phyloP scores from a whole-genome alignment of 768 basidiomycete species.

The Ramaria sp. region DNA sequence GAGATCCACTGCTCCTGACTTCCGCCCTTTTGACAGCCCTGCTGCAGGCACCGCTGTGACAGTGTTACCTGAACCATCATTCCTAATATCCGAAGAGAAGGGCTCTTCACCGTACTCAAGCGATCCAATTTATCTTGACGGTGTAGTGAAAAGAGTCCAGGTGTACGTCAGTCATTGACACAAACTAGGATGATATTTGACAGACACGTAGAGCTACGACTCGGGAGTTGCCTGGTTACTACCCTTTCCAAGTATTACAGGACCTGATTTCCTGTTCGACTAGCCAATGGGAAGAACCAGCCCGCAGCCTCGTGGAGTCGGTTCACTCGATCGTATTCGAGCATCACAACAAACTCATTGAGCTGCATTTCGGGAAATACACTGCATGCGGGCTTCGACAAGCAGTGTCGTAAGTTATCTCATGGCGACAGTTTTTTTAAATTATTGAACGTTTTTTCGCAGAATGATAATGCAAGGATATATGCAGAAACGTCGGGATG shows the following conservation, averaged over 20 bases:
- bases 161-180: constrained; percentile 27
- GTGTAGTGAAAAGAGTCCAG: constrained; percentile 37
- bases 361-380: constrained; percentile 39
- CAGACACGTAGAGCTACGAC: not conserved
- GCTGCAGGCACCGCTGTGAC: not conserved
- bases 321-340: constrained; percentile 28
- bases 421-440: not conserved
- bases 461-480: constrained; percentile 34
- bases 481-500: constrained; percentile 32
- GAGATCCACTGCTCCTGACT: constrained; percentile 43
- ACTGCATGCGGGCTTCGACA: constrained; percentile 43
- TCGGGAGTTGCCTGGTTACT: constrained; percentile 4
- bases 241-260: constrained; percentile 1
- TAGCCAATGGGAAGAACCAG: constrained; percentile 23
- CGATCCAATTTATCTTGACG: constrained; percentile 35
- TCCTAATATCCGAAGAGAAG: not conserved
- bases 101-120: no score
- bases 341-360: constrained; percentile 33
- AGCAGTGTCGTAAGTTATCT: constrained; percentile 21
- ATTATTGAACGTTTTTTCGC: not conserved
- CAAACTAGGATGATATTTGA: not conserved
- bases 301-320: constrained; percentile 32
- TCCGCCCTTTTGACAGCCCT: constrained; percentile 37
- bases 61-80: not conserved
- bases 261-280: constrained; percentile 4